Evolutionary conservation across 179 eudicot genomes (phyloP).

Genomic region (Heliamphora ciliata): DNA sequence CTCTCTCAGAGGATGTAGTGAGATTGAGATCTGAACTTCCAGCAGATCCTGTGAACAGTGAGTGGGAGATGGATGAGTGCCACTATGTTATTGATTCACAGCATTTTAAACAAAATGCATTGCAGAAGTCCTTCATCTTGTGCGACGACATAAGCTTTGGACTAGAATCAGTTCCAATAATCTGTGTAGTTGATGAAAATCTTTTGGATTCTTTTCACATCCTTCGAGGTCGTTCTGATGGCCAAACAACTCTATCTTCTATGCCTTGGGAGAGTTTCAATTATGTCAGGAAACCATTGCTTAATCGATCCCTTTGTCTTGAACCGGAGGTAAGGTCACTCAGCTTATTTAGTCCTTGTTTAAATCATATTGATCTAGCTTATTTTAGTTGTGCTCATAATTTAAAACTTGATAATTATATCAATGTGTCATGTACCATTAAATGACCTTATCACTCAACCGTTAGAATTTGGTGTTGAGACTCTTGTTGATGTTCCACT

Average conservation of each 20-base stretch:
- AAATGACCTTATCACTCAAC: neutral
- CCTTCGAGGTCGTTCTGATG: conserved; percentile 46
- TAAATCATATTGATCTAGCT: neutral
- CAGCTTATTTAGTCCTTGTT: neutral
- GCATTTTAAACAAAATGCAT: conserved; percentile 44
- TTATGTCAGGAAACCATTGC: conserved; percentile 56
- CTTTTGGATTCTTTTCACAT: conserved; percentile 49
- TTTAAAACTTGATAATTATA: neutral
- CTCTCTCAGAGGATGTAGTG: conserved; percentile 26
- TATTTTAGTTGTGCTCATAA: neutral
- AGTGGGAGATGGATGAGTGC: conserved; percentile 84
- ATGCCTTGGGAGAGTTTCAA: conserved; percentile 95
- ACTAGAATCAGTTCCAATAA: conserved; percentile 60
- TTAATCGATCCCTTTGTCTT: conserved; percentile 42
- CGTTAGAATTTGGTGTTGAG: neutral
- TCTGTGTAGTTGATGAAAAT: conserved; percentile 85
- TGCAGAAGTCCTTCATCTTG: conserved; percentile 53
- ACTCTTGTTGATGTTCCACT: neutral
- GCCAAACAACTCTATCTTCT: conserved; percentile 38
- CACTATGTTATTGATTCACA: conserved; percentile 62
- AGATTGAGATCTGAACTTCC: conserved; percentile 20
- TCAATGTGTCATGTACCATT: neutral
- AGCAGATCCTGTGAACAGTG: conserved; percentile 26
- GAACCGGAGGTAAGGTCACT: conserved; percentile 49
- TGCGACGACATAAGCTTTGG: conserved; percentile 92